Percentiles rank a stretch among this genome's conserved stretches.
phyloP scores from a whole-genome alignment of 768 basidiomycete genomes.

The Boletus subparvulus region DNA sequence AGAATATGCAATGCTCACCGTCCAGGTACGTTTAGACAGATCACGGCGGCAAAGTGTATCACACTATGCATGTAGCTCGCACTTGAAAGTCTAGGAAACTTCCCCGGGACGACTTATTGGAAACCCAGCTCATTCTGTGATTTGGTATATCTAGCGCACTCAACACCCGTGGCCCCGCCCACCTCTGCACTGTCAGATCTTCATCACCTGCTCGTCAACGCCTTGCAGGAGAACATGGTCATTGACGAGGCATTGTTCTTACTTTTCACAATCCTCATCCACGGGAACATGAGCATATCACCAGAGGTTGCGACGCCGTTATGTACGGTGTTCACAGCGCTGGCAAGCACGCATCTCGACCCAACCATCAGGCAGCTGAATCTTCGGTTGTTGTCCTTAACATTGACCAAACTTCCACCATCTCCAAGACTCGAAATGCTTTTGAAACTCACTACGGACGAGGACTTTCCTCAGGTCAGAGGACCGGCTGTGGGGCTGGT shows the following conservation, averaged over 20 bases:
- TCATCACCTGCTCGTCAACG: conserved; percentile 45
- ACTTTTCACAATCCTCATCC: conserved; percentile 38
- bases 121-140: conserved; percentile 29
- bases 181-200: conserved; percentile 25
- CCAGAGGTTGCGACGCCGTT: conserved; percentile 51
- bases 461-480: conserved; percentile 62
- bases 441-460: conserved; percentile 48
- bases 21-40: conserved; percentile 38
- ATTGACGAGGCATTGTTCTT: conserved; percentile 63
- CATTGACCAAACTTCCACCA: conserved; percentile 50
- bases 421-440: conserved; percentile 54
- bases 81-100: conserved; percentile 34
- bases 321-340: conserved; percentile 47
- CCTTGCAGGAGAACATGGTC: conserved; percentile 51
- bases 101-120: conserved; percentile 1
- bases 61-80: conserved; percentile 24
- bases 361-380: conserved; percentile 55
- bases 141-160: conserved; percentile 27
- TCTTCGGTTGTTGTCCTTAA: conserved; percentile 57
- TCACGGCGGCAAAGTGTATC: background rate
- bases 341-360: conserved; percentile 65
- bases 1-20: conserved; percentile 34
- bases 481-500: conserved; percentile 67
- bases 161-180: conserved; percentile 13
- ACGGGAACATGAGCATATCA: conserved; percentile 27